Evolutionary conservation across 139 green algal genomes (phyloP).

Genomic region (Chlorella sp.): DNA sequence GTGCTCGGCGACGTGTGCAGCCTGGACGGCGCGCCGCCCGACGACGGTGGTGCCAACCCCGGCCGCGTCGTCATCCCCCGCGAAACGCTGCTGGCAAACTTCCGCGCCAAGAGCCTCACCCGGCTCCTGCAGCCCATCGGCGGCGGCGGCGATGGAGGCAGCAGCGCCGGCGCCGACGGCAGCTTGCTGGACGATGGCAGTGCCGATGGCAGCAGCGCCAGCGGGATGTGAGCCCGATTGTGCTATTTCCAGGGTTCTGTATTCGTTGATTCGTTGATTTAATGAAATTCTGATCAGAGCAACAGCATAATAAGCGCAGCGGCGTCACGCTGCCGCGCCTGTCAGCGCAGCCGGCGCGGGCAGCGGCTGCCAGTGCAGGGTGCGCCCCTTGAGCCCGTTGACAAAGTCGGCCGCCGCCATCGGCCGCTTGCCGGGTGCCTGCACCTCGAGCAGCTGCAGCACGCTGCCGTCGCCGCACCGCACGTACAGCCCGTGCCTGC

Average conservation of each 20-base stretch:
- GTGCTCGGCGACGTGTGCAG: too few species aligned
- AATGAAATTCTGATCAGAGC: too few species aligned
- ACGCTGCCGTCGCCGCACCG: conserved; percentile 49
- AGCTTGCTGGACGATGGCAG: conserved; percentile 3
- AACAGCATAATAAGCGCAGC: too few species aligned
- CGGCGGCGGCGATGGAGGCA: background rate
- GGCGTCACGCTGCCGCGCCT: too few species aligned
- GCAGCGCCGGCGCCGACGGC: background rate
- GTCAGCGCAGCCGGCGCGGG: background rate
- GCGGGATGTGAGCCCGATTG: background rate
- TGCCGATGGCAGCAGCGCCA: background rate
- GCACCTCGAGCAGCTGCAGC: conserved; percentile 69
- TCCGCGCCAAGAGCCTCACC: too few species aligned
- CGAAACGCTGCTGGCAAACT: conserved; percentile 1
- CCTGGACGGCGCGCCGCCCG: too few species aligned
- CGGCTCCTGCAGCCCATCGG: too few species aligned
- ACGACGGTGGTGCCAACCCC: conserved; percentile 2
- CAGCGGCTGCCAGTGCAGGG: conserved; percentile 40
- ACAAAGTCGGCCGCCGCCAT: conserved; percentile 64
- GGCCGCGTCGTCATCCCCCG: conserved; percentile 31
- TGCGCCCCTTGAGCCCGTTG: conserved; percentile 76
- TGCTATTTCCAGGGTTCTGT: too few species aligned
- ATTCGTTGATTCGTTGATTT: too few species aligned
- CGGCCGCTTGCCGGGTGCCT: conserved; percentile 79
- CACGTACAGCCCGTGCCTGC: conserved; percentile 35